Evolutionary conservation across 164 flowering plant species (phyloP).

Genomic region (Akebia trifoliata): DNA sequence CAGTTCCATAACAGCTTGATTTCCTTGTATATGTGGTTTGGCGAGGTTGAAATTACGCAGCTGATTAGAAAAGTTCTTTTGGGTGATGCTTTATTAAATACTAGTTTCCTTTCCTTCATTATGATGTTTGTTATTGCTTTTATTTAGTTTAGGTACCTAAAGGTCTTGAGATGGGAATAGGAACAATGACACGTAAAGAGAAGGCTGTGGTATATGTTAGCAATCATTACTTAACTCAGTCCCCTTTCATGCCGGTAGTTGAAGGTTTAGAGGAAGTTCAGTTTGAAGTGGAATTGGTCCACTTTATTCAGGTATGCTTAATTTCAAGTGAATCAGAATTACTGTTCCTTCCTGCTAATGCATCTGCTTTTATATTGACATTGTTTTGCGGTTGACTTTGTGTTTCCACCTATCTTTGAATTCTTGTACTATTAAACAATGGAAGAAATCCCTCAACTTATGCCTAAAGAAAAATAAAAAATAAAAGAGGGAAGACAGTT

Average conservation of each 20-base stretch:
- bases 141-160: conserved; percentile 68
- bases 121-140: conserved; percentile 12
- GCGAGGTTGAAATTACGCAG: background rate
- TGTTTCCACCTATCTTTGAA: background rate
- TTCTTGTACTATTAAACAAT: background rate
- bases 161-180: conserved; percentile 98
- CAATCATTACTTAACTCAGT: conserved; percentile 57
- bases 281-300: conserved; percentile 90
- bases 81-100: background rate
- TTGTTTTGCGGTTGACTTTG: background rate
- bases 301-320: conserved; percentile 72
- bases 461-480: no score
- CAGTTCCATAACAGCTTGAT: no score
- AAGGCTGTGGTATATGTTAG: conserved; percentile 76
- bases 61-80: background rate
- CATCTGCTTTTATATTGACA: background rate
- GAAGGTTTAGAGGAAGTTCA: conserved; percentile 68
- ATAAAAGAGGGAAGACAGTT: no score
- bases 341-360: background rate
- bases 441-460: no score
- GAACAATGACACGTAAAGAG: conserved; percentile 83
- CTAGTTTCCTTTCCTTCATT: background rate
- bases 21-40: background rate
- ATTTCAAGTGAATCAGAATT: background rate
- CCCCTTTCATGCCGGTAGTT: conserved; percentile 47